Evolutionary conservation across 2,329 filamentous ascomycete genomes (phyloP), one percentile per base, ranked within the genome.

Genomic region (Amauroascus verrucosus): DNA sequence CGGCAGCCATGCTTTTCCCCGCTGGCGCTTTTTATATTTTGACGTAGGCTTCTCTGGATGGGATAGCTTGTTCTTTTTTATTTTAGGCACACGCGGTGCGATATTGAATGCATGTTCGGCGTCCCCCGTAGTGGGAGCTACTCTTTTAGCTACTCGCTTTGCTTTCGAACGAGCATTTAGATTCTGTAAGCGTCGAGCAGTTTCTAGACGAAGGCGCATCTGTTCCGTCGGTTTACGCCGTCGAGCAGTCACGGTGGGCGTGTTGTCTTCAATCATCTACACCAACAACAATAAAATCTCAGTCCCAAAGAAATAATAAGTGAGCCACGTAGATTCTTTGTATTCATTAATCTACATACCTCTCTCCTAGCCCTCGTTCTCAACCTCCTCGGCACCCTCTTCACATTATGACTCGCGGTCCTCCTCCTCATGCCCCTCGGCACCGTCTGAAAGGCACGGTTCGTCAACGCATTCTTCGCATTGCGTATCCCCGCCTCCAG

Each of bases 391-490:
- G 93, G 93, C 14, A 98, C 84, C 57, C 85, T 81, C 71, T 91
- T 95, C 33, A 86, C 86, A 77, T 98, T 96, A 71, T 98, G 93
- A 67, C 89, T 95, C 18, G 91, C 93, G 0, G 91, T 95, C 61
- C 93, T 79, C 59, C 93, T 78, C 59, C 93, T 78, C 78, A 98
- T 73, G 48, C 84, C 83, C 60, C 88, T 81, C 1, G 93, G 93
- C 4, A 98, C 86, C 61, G 88, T 81, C 68, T 98, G 93, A 64
- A 97, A 97, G 13, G 91, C 90, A 49, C 91, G 79, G 54, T 81
- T 83, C 41, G 79, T 75, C 56, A 81, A 63, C 1, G 71, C 74
- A 58, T 75, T 75, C 67, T 86, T 90, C 45, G 87, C 85, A 33
- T 80, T 82, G 52, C 79, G 77, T 78, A 97, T 93, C 56, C 86